Evolutionary conservation across 345 rosid species (phyloP).

Genomic region (Sisymbrium irio): DNA sequence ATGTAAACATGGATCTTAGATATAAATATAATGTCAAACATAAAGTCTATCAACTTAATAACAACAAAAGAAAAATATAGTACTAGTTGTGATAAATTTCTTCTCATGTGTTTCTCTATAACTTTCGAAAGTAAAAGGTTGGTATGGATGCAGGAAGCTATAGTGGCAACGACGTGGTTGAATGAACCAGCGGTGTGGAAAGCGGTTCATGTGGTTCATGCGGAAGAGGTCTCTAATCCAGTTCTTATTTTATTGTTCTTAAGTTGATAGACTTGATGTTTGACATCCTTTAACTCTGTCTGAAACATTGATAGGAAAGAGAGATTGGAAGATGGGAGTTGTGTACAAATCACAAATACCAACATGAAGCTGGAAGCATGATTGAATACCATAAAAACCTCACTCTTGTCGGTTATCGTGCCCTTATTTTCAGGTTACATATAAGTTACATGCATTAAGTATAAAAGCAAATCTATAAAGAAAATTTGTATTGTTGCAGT

Average conservation of each 20-base stretch:
- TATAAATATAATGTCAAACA: too few species aligned
- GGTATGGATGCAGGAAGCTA: slow-evolving; percentile 51
- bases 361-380: slow-evolving; percentile 76
- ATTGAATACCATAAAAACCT: slow-evolving; percentile 76
- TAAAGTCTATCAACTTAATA: too few species aligned
- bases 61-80: too few species aligned
- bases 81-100: background rate
- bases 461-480: background rate
- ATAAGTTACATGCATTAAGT: background rate
- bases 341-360: slow-evolving; percentile 40
- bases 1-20: too few species aligned
- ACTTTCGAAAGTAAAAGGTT: background rate
- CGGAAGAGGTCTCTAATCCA: slow-evolving; percentile 41
- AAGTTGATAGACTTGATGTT: too few species aligned
- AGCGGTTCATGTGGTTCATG: slow-evolving; percentile 72
- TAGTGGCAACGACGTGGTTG: slow-evolving; percentile 72
- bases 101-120: background rate
- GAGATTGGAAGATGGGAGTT: slow-evolving; percentile 51
- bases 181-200: slow-evolving; percentile 62
- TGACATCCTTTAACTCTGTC: background rate
- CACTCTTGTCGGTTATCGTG: slow-evolving; percentile 61
- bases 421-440: slow-evolving; percentile 73
- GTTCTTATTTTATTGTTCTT: too few species aligned
- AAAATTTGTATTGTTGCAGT: too few species aligned
- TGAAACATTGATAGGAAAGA: slow-evolving; percentile 36